A percentile compares a stretch with the other conserved stretches of the same genome.
Evolutionary conservation across 2,329 filamentous ascomycete genomes (phyloP).

Genomic region (Beauveria medogensis): DNA sequence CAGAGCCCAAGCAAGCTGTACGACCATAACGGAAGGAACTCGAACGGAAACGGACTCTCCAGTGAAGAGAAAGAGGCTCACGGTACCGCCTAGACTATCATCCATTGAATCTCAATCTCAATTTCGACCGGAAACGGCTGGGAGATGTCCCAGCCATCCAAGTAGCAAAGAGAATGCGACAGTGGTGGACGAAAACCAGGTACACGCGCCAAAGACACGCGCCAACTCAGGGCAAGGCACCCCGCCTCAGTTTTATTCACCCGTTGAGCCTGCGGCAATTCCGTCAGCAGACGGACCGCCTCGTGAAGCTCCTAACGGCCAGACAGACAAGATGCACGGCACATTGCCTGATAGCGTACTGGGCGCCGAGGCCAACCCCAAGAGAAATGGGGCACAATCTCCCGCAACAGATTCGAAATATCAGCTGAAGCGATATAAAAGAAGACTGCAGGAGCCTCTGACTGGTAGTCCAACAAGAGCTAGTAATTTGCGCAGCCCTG

Average conservation of each 20-base stretch:
- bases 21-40: background rate
- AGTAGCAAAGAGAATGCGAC: background rate
- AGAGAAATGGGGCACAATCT: background rate
- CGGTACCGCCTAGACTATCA: conserved; percentile 4
- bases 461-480: background rate
- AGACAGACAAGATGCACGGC: background rate
- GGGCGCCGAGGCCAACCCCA: background rate
- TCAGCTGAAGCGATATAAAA: conserved; percentile 6
- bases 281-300: no score
- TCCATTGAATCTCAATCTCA: conserved; percentile 1
- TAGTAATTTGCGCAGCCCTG: background rate
- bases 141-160: background rate
- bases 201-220: background rate
- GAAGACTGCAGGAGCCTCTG: background rate
- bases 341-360: background rate
- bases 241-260: background rate
- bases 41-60: background rate
- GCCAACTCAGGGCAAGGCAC: background rate
- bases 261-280: background rate
- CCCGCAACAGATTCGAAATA: conserved; percentile 8
- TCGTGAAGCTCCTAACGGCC: background rate
- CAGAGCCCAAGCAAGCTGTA: background rate
- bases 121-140: background rate
- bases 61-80: background rate
- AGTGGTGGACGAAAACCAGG: background rate